Base-by-base conservation (phyloP, 1,284 basidiomycete genomes). In the Coniophora puteana region DNA sequence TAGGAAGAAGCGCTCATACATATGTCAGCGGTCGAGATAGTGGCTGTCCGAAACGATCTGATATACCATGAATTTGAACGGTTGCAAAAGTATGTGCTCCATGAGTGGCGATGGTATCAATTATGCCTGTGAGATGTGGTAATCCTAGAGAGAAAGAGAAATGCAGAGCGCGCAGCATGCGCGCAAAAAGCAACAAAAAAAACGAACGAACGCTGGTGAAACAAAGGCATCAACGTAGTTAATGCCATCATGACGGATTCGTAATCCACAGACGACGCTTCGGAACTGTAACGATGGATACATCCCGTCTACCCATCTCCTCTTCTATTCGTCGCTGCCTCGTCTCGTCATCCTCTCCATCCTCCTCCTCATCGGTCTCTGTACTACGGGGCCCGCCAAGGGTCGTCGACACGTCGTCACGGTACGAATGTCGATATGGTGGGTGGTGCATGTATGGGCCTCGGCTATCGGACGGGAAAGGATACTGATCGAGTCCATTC, bases 251-350 rank as follows among this genome's bases (percentile, higher is more conserved):
- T 51, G 67, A 69, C 4, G 83, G 83, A 57, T 89, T 89, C 40
- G 76, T 71, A 36, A 89, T 73, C 70, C 77, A 79, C 42, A 89
- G 63, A 53, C 75, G 78, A 49, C 84, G 81, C 56, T 76, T 81
- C 21, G 87, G 86, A 26, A 88, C 78, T 12, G 86, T 89, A 47
- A 89, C 76, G 53, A 89, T 86, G 18, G 83, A 84, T 22, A 89
- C 83, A 48, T 89, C 83, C 40, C 85, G 73, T 52, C 85, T 70
- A 28, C 70, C 77, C 73, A 89, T 85, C 59, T 89, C 86, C 43
- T 83, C 79, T 58, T 89, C 86, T 30, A 89, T 87, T 50, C 77
- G 69, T 44, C 76, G 71, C 56, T 88, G 84, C 43, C 79, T 68
- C 17, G 77, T 72, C 41, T 83, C 77, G 48, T 88, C 84, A 50